A percentile compares a stretch with the other conserved stretches of the same genome.
Evolutionary conservation across 2,329 filamentous ascomycete species (phyloP).

Genomic region (Truncatella angustata): DNA sequence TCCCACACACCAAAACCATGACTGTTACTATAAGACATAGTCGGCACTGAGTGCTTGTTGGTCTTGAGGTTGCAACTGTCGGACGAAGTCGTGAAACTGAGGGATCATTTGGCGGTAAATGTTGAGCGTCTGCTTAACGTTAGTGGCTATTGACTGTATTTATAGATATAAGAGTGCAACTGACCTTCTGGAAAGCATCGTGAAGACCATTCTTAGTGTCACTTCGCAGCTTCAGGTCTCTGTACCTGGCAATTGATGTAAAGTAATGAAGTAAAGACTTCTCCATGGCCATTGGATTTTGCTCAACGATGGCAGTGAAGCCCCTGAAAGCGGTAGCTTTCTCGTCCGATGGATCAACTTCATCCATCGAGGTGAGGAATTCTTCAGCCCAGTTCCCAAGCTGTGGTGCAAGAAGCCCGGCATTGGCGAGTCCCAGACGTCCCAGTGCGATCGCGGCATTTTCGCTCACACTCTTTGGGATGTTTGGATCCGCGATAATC

Average conservation of each 20-base stretch:
- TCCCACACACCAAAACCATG: background rate
- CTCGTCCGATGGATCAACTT: constrained; percentile 85
- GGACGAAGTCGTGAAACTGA: constrained; percentile 54
- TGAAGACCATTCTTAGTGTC: constrained; percentile 65
- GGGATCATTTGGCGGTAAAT: constrained; percentile 60
- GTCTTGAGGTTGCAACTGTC: constrained; percentile 48
- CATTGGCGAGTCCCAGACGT: constrained; percentile 77
- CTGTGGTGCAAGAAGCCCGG: constrained; percentile 73
- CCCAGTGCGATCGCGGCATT: constrained; percentile 94
- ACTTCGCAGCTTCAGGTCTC: constrained; percentile 58
- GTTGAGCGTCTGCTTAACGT: constrained; percentile 44
- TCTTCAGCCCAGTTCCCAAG: constrained; percentile 77
- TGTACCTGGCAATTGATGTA: constrained; percentile 75
- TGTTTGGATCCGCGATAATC: constrained; percentile 81
- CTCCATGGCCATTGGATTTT: constrained; percentile 92
- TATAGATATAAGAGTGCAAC: constrained; percentile 23
- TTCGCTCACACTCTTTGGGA: constrained; percentile 84
- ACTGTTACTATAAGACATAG: constrained; percentile 40
- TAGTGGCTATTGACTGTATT: constrained; percentile 32
- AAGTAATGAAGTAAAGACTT: constrained; percentile 81
- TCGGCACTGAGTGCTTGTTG: constrained; percentile 46
- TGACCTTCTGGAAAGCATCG: constrained; percentile 73
- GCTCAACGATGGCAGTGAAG: constrained; percentile 79
- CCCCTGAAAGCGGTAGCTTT: constrained; percentile 92
- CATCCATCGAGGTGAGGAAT: constrained; percentile 79